phyloP scores from a whole-genome alignment of 352 stramenopile genomes.

The Phytophthora citrophthora region DNA sequence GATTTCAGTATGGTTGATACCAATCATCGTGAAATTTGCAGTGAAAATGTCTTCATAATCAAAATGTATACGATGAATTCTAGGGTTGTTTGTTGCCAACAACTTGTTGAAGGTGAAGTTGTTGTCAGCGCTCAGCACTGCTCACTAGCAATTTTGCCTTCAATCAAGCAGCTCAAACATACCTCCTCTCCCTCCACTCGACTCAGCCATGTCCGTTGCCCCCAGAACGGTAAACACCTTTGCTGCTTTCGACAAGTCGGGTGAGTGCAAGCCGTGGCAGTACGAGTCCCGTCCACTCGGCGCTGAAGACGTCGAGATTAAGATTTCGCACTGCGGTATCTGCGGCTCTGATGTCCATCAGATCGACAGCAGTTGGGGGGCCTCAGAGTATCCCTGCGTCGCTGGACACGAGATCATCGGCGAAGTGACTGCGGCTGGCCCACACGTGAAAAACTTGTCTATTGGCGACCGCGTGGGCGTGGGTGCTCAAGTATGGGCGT shows the following conservation, averaged over 20 bases:
- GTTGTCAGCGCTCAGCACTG: constrained; percentile 10
- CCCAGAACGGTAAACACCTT: constrained; percentile 42
- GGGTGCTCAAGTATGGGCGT: constrained; percentile 41
- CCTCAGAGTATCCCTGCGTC: constrained; percentile 45
- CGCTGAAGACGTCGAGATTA: constrained; percentile 23
- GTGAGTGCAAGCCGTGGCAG: constrained; percentile 36
- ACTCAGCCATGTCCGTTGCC: constrained; percentile 9
- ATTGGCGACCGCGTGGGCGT: constrained; percentile 67
- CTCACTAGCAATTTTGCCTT: constrained; percentile 13
- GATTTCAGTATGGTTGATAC: too few species aligned
- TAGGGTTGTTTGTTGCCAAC: too few species aligned
- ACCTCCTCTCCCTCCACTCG: constrained; percentile 15
- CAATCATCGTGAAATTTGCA: too few species aligned
- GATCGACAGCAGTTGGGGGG: constrained; percentile 43
- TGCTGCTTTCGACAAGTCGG: constrained; percentile 37
- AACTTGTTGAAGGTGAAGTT: too few species aligned
- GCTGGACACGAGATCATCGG: constrained; percentile 48
- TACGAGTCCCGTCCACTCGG: constrained; percentile 41
- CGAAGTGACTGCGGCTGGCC: constrained; percentile 21
- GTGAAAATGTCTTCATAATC: too few species aligned
- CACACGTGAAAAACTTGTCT: constrained; percentile 57
- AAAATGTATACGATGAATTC: too few species aligned
- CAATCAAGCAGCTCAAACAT: constrained; percentile 1
- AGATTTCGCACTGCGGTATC: constrained; percentile 25
- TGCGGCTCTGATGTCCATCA: constrained; percentile 47